Evolutionary conservation across 345 rosid genomes (phyloP).

Genomic region (Moricandia moricandioides): DNA sequence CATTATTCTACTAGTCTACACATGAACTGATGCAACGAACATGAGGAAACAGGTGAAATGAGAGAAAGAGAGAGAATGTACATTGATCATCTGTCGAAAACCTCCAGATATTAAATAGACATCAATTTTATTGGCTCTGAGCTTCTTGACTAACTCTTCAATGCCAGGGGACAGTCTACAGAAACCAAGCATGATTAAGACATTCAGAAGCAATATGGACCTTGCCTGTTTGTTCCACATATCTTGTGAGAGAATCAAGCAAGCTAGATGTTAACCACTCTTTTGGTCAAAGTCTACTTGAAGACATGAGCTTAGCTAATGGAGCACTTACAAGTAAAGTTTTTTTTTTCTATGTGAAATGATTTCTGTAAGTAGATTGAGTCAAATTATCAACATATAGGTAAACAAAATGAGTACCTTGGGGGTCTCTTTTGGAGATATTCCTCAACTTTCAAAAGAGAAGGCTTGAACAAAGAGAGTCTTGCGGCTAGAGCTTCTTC

Average conservation of each 20-base stretch:
- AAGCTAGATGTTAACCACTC: slow-evolving; percentile 5
- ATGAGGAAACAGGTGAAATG: slow-evolving; percentile 6
- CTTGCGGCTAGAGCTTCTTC: slow-evolving; percentile 95
- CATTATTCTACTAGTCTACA: not conserved
- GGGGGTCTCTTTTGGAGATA: slow-evolving; percentile 78
- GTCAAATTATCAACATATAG: not conserved
- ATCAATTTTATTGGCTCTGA: slow-evolving; percentile 58
- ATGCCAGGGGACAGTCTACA: slow-evolving; percentile 84
- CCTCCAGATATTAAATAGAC: slow-evolving; percentile 94
- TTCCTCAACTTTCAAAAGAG: slow-evolving; percentile 68
- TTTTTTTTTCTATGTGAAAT: too few species aligned
- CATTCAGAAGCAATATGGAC: slow-evolving; percentile 1
- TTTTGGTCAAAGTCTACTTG: slow-evolving; percentile 3
- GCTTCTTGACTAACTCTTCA: slow-evolving; percentile 66
- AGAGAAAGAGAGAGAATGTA: slow-evolving; percentile 36
- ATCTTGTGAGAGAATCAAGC: slow-evolving; percentile 19
- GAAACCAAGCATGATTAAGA: not conserved
- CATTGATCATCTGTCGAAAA: slow-evolving; percentile 96
- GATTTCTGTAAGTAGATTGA: too few species aligned
- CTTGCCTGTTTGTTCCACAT: slow-evolving; percentile 12
- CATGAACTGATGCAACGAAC: slow-evolving; percentile 10
- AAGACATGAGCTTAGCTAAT: not conserved
- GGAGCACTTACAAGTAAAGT: not conserved
- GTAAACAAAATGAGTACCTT: slow-evolving; percentile 44
- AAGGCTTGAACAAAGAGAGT: slow-evolving; percentile 81